A percentile compares a stretch with the other conserved stretches of the same genome.
These are phyloP conservation scores for Quercus suber DNA, from an alignment of 306 rosid genomes.

Conservation along the genomic window DNA sequence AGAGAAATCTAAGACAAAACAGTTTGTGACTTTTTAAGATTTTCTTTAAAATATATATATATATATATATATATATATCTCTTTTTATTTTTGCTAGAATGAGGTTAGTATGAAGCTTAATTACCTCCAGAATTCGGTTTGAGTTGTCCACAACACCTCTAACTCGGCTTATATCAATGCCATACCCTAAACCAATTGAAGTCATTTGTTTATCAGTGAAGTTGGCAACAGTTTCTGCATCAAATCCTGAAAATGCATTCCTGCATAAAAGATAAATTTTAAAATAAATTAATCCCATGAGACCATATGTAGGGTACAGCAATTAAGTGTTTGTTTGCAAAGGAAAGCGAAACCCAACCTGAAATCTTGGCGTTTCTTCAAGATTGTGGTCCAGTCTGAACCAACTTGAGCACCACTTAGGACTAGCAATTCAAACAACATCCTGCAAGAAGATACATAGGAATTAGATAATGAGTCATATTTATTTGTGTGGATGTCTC, in stretches of 20 bases:
- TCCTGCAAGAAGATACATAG: conserved; percentile 33
- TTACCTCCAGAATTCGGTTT: conserved; percentile 77
- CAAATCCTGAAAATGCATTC: conserved; percentile 84
- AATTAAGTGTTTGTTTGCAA: not conserved
- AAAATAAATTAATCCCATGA: conserved; percentile 9
- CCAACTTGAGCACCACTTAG: conserved; percentile 97
- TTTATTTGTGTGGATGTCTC: not conserved
- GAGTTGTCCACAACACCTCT: conserved; percentile 95
- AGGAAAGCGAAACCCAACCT: conserved; percentile 38
- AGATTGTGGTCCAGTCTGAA: conserved; percentile 95
- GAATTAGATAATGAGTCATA: conserved; percentile 22
- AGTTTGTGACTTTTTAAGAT: not conserved
- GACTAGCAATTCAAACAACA: conserved; percentile 84
- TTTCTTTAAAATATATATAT: not conserved
- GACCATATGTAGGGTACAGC: not conserved
- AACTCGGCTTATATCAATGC: conserved; percentile 82
- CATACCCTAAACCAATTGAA: conserved; percentile 61
- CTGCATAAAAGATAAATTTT: conserved; percentile 30
- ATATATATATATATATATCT: no score
- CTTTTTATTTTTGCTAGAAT: not conserved
- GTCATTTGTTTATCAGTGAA: conserved; percentile 85
- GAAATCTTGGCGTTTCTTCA: conserved; percentile 85
- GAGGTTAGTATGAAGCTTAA: not conserved
- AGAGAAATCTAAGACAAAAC: conserved; percentile 4
- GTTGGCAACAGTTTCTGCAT: conserved; percentile 69